phyloP scores from a whole-genome alignment of 331 rosid genomes.

The Arachis monticola region DNA sequence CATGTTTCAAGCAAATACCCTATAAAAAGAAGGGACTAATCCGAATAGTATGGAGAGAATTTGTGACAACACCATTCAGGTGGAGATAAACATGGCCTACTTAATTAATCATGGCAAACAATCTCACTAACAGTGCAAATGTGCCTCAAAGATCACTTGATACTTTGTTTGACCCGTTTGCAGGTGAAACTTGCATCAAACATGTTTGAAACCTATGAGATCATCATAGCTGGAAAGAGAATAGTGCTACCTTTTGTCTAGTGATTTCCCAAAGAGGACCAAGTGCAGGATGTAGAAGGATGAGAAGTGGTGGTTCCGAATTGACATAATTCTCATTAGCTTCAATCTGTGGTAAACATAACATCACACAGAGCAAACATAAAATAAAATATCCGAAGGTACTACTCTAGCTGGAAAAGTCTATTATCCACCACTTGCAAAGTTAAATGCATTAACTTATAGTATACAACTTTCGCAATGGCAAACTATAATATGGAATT shows the following conservation, averaged over 20 bases:
- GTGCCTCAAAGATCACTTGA: not conserved
- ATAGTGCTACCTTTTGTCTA: slow-evolving; percentile 75
- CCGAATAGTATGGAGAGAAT: slow-evolving; percentile 5
- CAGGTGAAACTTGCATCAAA: slow-evolving; percentile 22
- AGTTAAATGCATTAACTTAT: slow-evolving; percentile 30
- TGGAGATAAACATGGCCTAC: slow-evolving; percentile 1
- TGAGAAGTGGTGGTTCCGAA: slow-evolving; percentile 94
- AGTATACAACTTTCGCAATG: slow-evolving; percentile 5
- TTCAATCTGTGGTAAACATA: slow-evolving; percentile 61
- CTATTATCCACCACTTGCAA: slow-evolving; percentile 27
- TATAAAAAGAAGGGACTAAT: slow-evolving; percentile 28
- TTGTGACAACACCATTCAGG: not conserved
- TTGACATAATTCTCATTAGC: slow-evolving; percentile 68
- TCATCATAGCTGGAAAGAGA: not conserved
- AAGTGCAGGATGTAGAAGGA: slow-evolving; percentile 93
- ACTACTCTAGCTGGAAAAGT: slow-evolving; percentile 9
- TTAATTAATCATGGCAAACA: slow-evolving; percentile 23
- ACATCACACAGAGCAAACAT: slow-evolving; percentile 20
- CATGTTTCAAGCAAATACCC: slow-evolving; percentile 25
- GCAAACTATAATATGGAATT: slow-evolving; percentile 37
- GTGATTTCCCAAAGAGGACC: slow-evolving; percentile 99
- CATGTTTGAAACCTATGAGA: not conserved
- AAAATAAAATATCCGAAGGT: slow-evolving; percentile 28
- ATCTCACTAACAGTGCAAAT: slow-evolving; percentile 20
- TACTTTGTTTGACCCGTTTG: slow-evolving; percentile 26